A percentile compares a stretch with the other conserved stretches of the same genome.
Evolutionary conservation across 305 asterid species (phyloP).

Genomic region (Withania somnifera): DNA sequence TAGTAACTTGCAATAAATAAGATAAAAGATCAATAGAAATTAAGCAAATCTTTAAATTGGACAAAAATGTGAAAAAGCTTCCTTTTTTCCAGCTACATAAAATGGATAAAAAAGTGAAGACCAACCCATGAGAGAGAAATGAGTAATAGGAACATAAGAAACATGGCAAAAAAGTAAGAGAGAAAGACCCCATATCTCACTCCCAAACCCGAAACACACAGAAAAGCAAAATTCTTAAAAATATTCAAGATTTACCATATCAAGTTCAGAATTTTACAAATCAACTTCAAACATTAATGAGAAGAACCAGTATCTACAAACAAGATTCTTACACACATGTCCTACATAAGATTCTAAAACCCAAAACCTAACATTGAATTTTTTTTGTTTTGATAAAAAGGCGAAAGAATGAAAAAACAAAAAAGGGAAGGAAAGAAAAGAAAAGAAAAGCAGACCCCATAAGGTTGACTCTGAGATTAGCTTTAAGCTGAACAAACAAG

Average conservation of each 20-base stretch:
- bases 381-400: background rate
- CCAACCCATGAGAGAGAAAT: slow-evolving; percentile 18
- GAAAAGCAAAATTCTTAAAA: background rate
- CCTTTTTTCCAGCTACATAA: background rate
- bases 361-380: background rate
- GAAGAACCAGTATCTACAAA: background rate
- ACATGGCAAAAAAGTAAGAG: slow-evolving; percentile 5
- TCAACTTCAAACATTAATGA: background rate
- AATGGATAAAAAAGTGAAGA: slow-evolving; percentile 15
- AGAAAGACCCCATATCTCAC: background rate
- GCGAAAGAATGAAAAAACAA: background rate
- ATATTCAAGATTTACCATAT: background rate
- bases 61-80: background rate
- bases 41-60: background rate
- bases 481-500: slow-evolving; percentile 88
- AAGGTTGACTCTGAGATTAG: slow-evolving; percentile 90
- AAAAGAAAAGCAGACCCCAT: slow-evolving; percentile 38
- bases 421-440: background rate
- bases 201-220: background rate
- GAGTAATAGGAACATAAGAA: background rate
- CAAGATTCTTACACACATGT: background rate
- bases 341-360: background rate
- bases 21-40: background rate
- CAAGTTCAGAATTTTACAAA: background rate
- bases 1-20: background rate